Evolutionary conservation across 1,139 yeast species (phyloP).

Genomic region (Candida glucosophila): DNA sequence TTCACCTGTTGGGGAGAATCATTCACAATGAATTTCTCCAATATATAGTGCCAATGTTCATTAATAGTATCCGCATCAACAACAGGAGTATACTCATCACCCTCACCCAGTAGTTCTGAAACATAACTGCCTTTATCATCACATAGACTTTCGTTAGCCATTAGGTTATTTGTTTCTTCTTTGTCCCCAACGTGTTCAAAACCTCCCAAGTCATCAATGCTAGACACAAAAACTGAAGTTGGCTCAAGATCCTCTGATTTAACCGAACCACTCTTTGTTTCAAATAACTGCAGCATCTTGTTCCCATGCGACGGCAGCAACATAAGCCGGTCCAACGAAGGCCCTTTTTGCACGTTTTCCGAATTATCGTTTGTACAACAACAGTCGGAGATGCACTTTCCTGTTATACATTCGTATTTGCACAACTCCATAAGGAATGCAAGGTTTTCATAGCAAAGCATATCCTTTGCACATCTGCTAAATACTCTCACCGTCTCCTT

Average conservation of each 20-base stretch:
- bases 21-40: slow-evolving; percentile 17
- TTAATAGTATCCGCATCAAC: slow-evolving; percentile 10
- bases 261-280: no score
- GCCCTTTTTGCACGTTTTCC: no score
- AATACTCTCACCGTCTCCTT: slow-evolving; percentile 12
- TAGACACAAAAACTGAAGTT: slow-evolving; percentile 19
- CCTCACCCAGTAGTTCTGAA: slow-evolving; percentile 4
- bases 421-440: slow-evolving; percentile 36
- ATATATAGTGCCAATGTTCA: slow-evolving; percentile 23
- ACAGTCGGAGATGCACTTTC: no score
- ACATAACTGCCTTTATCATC: no score
- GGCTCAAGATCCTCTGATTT: slow-evolving; percentile 20
- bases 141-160: no score
- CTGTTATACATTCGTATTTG: slow-evolving; percentile 36
- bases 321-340: no score
- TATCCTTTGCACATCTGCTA: slow-evolving; percentile 11
- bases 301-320: no score
- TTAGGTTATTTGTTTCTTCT: slow-evolving; percentile 2
- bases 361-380: no score
- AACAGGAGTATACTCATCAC: slow-evolving; percentile 5
- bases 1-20: slow-evolving; percentile 40
- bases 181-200: neutral
- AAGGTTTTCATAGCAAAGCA: slow-evolving; percentile 40
- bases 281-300: no score
- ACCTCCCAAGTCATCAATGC: slow-evolving; percentile 23